Evolutionary conservation across 2,329 filamentous ascomycete genomes (phyloP).

Genomic region (Exophiala sp.): DNA sequence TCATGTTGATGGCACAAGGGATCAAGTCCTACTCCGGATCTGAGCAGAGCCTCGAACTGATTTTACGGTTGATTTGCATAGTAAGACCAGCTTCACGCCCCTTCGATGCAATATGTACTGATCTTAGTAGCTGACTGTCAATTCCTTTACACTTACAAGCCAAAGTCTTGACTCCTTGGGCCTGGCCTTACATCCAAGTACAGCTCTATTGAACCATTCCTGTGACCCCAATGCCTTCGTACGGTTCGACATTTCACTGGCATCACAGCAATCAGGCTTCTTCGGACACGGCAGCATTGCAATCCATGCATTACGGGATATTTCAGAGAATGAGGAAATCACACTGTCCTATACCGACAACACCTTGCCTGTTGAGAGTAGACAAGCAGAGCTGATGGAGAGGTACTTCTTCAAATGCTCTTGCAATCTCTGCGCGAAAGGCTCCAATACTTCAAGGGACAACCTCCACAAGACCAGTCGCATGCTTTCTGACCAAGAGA

Average conservation of each 20-base stretch:
- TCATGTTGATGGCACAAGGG: constrained; percentile 53
- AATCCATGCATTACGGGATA: constrained; percentile 44
- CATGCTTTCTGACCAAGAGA: not conserved
- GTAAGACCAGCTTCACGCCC: constrained; percentile 9
- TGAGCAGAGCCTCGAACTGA: constrained; percentile 41
- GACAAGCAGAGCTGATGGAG: constrained; percentile 51
- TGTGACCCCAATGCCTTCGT: constrained; percentile 59
- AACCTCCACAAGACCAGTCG: not conserved
- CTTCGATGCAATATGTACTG: not conserved
- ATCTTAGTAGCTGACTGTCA: constrained; percentile 50
- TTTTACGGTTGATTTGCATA: constrained; percentile 40
- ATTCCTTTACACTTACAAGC: constrained; percentile 57
- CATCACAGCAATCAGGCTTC: constrained; percentile 16
- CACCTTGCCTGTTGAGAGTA: constrained; percentile 49
- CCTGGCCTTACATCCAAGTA: constrained; percentile 54
- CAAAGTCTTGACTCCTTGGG: constrained; percentile 57
- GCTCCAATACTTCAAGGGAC: not conserved
- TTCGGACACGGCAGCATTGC: constrained; percentile 13
- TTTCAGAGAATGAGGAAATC: constrained; percentile 55
- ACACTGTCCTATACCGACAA: constrained; percentile 61
- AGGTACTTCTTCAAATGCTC: constrained; percentile 59
- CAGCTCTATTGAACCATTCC: constrained; percentile 58
- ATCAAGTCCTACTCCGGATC: constrained; percentile 52
- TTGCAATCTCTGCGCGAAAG: constrained; percentile 36
- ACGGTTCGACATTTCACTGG: constrained; percentile 51